These are phyloP conservation scores for Thalassiosira exigua DNA, from an alignment of 352 stramenopile species.

Conservation along the genomic window DNA sequence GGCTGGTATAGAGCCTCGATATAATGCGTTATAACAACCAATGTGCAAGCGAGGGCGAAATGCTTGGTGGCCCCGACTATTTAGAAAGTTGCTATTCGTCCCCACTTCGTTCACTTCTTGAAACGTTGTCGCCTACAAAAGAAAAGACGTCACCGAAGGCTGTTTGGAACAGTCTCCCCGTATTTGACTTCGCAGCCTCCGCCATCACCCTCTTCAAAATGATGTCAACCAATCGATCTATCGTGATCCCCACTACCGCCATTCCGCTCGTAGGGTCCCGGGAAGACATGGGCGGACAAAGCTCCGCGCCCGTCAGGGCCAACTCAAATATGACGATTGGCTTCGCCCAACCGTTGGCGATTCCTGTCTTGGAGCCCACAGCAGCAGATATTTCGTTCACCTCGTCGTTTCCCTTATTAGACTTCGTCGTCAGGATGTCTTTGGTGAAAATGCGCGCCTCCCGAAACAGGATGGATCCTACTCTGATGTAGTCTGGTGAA, in stretches of 20 bases:
- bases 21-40: too few relatives aligned
- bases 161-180: conserved; percentile 71
- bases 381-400: conserved; percentile 18
- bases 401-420: conserved; percentile 47
- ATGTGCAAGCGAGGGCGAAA: too few relatives aligned
- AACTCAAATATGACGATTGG: conserved; percentile 74
- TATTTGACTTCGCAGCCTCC: conserved; percentile 80
- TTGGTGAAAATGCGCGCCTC: conserved; percentile 81
- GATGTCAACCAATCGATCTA: conserved; percentile 74
- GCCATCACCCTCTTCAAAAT: conserved; percentile 70
- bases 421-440: conserved; percentile 38
- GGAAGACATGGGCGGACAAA: conserved; percentile 72
- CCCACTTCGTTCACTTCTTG: too few relatives aligned
- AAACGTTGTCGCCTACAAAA: conserved; percentile 45
- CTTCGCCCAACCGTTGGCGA: conserved; percentile 59
- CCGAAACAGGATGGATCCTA: conserved; percentile 70
- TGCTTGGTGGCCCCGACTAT: too few relatives aligned
- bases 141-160: conserved; percentile 74
- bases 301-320: conserved; percentile 65
- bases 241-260: conserved; percentile 68
- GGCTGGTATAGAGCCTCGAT: too few relatives aligned
- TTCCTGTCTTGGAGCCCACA: too few relatives aligned
- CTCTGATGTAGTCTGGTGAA: conserved; percentile 46
- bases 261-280: conserved; percentile 60
- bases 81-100: too few relatives aligned